Evolutionary conservation across 805 yeast species (phyloP), one percentile per base, ranked within the genome.

Genomic region (Wickerhamomyces pijperi): DNA sequence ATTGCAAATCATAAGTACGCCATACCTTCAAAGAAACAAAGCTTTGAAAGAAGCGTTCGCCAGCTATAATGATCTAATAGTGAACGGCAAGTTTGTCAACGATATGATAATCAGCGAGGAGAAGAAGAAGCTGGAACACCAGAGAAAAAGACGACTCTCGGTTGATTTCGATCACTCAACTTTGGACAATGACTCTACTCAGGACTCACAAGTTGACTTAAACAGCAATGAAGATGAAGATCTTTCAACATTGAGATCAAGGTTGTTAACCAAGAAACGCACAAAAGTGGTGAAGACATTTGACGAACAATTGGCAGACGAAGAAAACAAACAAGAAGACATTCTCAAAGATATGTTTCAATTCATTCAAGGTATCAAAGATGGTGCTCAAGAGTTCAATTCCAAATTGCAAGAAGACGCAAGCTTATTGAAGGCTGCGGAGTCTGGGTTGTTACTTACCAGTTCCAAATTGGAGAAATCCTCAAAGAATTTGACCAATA

Each of bases 311-410:
- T 45, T 64, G 23, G 52, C 55, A 34, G 51, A 53, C 15, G 64
- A 64, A 39, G 66, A 64, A 40, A 51, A 55, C 19, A 41, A 56
- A 23, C 71, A 65, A 44, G 58, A 56, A 36, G 59, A 59, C 28
- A 46, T 65, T 14, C 43, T 65, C 2, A 51, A 59, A 20, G 65
- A 62, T 41, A 63, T 65, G 65, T 50, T 58, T 1, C 60, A 56
- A 32, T 52, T 63, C n/a, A 58, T 64, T 1, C 48, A 53, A 7
- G 58, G 60, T 15, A 47, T 65, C 29, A 64, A 53, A 44, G 58
- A 58, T 20, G 68, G 66, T 34, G 68, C 70, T 0, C 50, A 57
- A 31, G 67, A 64, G 3, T 65, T 65, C 42, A 62, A 61, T 42
- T 55, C 53, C 35, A 66, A 64, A 17, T 42, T 65, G 32, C 56